phyloP scores from a whole-genome alignment of 2,329 filamentous ascomycete genomes.

The Cordyceps pruinosa region DNA sequence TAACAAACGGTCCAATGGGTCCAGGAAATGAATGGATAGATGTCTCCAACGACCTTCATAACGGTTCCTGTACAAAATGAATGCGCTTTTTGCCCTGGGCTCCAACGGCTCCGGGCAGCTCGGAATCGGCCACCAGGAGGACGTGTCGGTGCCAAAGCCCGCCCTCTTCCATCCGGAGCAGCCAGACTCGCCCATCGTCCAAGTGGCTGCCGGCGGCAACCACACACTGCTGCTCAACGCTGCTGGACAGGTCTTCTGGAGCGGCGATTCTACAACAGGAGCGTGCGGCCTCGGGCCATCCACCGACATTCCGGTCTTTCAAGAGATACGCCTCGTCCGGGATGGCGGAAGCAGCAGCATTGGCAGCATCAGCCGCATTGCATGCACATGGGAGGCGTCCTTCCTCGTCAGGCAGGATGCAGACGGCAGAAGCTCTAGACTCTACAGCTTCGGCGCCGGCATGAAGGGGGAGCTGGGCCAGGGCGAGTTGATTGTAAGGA shows the following conservation, averaged over 20 bases:
- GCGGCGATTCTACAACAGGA: conserved; percentile 52
- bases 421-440: conserved; percentile 34
- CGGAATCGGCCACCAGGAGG: conserved; percentile 63
- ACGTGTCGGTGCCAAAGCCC: conserved; percentile 59
- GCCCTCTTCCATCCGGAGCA: conserved; percentile 47
- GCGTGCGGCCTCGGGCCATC: conserved; percentile 43
- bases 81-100: conserved; percentile 59
- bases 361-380: conserved; percentile 36
- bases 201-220: conserved; percentile 65
- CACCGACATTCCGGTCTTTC: conserved; percentile 31
- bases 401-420: conserved; percentile 49
- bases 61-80: conserved; percentile 29
- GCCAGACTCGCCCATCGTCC: conserved; percentile 29
- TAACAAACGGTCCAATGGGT: neutral
- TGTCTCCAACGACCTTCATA: neutral
- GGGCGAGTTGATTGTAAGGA: conserved; percentile 44
- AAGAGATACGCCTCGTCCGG: conserved; percentile 29
- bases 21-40: neutral
- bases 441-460: conserved; percentile 61
- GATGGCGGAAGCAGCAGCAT: conserved; percentile 21
- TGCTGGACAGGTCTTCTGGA: conserved; percentile 53
- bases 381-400: conserved; percentile 75
- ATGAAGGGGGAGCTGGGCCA: conserved; percentile 67
- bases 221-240: conserved; percentile 70
- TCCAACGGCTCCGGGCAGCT: conserved; percentile 74